phyloP scores from a whole-genome alignment of 2,329 filamentous ascomycete genomes.

The Tothia fuscella region DNA sequence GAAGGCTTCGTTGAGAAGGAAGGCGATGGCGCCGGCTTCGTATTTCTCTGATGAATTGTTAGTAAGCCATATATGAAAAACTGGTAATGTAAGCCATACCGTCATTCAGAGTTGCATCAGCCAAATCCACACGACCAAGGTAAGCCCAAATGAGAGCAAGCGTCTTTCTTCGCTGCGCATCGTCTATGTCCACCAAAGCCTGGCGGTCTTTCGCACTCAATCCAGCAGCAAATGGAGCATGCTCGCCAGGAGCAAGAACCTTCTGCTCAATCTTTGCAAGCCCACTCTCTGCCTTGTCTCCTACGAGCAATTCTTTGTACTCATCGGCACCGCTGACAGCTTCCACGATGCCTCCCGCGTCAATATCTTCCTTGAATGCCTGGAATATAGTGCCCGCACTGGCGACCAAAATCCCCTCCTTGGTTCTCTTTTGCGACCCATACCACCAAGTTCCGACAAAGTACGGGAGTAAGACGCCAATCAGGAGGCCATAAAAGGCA shows the following conservation, averaged over 20 bases:
- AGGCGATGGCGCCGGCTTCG: slow-evolving; percentile 76
- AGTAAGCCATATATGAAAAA: slow-evolving; percentile 10
- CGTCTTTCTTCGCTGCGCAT: slow-evolving; percentile 69
- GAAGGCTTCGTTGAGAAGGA: slow-evolving; percentile 76
- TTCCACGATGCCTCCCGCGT: slow-evolving; percentile 65
- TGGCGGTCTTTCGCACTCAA: slow-evolving; percentile 63
- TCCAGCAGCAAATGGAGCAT: slow-evolving; percentile 40
- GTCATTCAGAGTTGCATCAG: slow-evolving; percentile 62
- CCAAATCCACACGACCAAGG: slow-evolving; percentile 74
- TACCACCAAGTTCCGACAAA: slow-evolving; percentile 98
- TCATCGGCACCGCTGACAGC: slow-evolving; percentile 80
- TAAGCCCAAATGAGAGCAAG: slow-evolving; percentile 92
- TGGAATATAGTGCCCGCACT: slow-evolving; percentile 91
- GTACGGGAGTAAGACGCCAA: slow-evolving; percentile 85
- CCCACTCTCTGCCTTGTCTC: slow-evolving; percentile 67
- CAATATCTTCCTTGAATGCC: slow-evolving; percentile 77
- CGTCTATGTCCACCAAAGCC: slow-evolving; percentile 69
- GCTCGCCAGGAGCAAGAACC: slow-evolving; percentile 52
- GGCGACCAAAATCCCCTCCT: slow-evolving; percentile 84
- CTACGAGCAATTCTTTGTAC: slow-evolving; percentile 63
- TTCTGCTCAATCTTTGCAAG: slow-evolving; percentile 75
- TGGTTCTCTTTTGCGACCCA: slow-evolving; percentile 82
- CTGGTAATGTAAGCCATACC: slow-evolving; percentile 26
- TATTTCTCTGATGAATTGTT: slow-evolving; percentile 57
- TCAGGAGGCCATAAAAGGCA: slow-evolving; percentile 73